Evolutionary conservation across 2,329 filamentous ascomycete genomes (phyloP), one percentile per base, ranked within the genome.

Genomic region (Aspergillus awamori): DNA sequence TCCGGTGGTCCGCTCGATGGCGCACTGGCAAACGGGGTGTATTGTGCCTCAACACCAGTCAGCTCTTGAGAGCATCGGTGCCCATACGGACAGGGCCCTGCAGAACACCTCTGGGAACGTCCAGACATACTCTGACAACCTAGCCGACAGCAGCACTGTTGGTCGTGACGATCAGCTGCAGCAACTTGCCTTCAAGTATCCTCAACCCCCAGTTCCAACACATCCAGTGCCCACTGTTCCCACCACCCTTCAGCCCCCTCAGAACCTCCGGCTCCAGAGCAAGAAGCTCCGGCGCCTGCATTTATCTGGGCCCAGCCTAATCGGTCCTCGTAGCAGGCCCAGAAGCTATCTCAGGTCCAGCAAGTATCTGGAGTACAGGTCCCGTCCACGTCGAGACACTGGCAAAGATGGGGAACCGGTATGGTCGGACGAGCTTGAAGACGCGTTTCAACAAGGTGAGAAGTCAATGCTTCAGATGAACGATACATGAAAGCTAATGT

Each of bases 371-470:
- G 74, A 78, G 62, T 81, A 81, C 64, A 70, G 78, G 49, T 71
- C 73, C 58, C 75, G 78, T 30, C 79, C 79, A 65, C 74, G 76
- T 54, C 74, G 77, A 49, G 76, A 80, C 59, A 77, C 75, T 61
- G 77, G 76, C 28, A 77, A 79, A 61, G 76, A 79, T 69, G 76
- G 74, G 8, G 78, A 79, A 59, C 72, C 76, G 24, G 76, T 79
- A 22, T 82, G 80, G 80, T 77, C 79, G 24, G 79, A 81, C 65
- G 71, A 74, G 58, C 69, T 81, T 53, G 80, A 82, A 64, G 77
- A 80, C 67, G 79, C 80, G 38, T 82, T 82, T 64, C 79, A 81
- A 65, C 76, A 80, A 67, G 80, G 80, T 81, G 65, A 70, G 69
- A 43, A 10, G 30, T 22, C 15, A 7, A 33, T 51, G 7, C 6